Evolutionary conservation across 202 grass and related monocot genomes (phyloP).

Genomic region (Saccharum hybrid): DNA sequence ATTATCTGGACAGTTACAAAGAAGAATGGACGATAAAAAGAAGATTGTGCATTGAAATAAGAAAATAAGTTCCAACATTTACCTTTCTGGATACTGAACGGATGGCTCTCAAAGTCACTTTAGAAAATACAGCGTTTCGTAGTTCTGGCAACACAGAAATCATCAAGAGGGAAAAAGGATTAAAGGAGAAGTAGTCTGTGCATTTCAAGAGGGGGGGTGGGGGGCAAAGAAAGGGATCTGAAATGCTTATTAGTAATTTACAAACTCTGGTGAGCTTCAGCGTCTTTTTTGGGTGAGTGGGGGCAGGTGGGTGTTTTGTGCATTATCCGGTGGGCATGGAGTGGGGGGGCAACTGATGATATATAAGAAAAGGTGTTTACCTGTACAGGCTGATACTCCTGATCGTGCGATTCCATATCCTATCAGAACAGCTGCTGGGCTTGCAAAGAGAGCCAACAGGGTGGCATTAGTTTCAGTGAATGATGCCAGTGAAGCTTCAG

Average conservation of each 20-base stretch:
- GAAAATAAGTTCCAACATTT: constrained; percentile 36
- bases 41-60: constrained; percentile 6
- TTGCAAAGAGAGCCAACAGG: constrained; percentile 93
- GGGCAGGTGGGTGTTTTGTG: background rate
- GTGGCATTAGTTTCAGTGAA: constrained; percentile 91
- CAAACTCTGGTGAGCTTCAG: constrained; percentile 18
- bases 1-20: constrained; percentile 8
- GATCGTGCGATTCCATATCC: constrained; percentile 97
- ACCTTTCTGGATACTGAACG: constrained; percentile 91
- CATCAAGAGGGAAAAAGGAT: background rate
- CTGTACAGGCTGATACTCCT: constrained; percentile 89
- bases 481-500: constrained; percentile 75
- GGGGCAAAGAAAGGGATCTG: background rate
- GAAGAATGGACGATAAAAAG: constrained; percentile 22
- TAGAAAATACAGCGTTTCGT: constrained; percentile 94
- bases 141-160: constrained; percentile 68
- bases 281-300: background rate
- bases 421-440: constrained; percentile 95
- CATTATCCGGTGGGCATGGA: background rate
- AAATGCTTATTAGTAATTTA: constrained; percentile 28
- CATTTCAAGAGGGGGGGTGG: constrained; percentile 8
- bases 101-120: constrained; percentile 94
- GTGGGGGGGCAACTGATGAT: background rate
- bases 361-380: constrained; percentile 45
- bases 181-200: constrained; percentile 20